Conservation (phyloP, 163 green algal species). For the Chlamydomonas reinhardtii region DNA sequence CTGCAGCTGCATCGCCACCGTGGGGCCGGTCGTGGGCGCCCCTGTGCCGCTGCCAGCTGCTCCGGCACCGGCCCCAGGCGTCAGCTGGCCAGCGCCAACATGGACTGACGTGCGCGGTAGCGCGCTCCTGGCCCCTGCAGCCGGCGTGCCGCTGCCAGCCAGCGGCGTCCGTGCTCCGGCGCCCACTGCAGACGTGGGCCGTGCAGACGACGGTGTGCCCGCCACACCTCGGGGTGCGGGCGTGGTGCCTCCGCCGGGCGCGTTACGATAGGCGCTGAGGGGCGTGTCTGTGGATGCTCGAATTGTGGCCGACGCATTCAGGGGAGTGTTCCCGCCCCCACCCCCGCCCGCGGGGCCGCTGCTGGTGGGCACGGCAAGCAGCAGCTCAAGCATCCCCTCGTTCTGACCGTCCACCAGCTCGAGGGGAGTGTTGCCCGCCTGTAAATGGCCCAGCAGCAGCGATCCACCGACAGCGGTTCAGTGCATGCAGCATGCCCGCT, state of each 20-base stretch:
- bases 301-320: too few relatives aligned
- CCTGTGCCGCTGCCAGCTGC: not conserved
- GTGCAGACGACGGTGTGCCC: too few relatives aligned
- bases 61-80: too few relatives aligned
- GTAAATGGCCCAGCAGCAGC: too few relatives aligned
- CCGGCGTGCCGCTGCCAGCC: not conserved
- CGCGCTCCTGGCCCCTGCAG: not conserved
- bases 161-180: not conserved
- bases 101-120: not conserved
- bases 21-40: not conserved
- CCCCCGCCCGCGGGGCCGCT: not conserved
- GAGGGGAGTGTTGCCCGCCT: conserved; percentile 43
- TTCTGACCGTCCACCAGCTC: not conserved
- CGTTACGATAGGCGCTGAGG: too few relatives aligned
- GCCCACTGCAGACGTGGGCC: not conserved
- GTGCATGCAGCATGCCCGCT: too few relatives aligned
- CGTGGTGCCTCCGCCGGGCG: too few relatives aligned
- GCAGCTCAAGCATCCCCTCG: conserved; percentile 26
- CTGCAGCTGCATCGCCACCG: not conserved
- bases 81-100: too few relatives aligned
- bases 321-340: too few relatives aligned
- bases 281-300: too few relatives aligned
- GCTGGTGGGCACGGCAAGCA: not conserved
- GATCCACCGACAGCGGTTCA: too few relatives aligned
- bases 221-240: too few relatives aligned